phyloP scores from a whole-genome alignment of 495 filamentous ascomycete species.

The Viridothelium virens region DNA sequence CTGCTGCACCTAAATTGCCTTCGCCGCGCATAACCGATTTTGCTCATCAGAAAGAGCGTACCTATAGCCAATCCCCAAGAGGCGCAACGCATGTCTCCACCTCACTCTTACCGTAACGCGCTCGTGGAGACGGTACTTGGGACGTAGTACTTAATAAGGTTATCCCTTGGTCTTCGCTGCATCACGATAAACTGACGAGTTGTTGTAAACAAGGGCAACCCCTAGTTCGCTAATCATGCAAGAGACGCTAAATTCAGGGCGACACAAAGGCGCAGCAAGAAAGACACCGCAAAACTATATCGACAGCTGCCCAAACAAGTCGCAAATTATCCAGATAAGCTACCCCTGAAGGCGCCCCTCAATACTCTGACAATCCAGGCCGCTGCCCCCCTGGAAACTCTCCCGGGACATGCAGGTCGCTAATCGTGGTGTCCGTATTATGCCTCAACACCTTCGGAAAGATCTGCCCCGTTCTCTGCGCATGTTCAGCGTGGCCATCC shows the following conservation, averaged over 20 bases:
- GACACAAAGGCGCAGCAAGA: background rate
- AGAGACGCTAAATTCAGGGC: background rate
- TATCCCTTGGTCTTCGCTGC: too few relatives aligned
- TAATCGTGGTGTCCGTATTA: slow-evolving; percentile 33
- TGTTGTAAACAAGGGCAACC: too few relatives aligned
- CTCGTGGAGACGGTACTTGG: too few relatives aligned
- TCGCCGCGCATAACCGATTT: too few relatives aligned
- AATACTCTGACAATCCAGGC: background rate
- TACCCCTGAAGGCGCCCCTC: background rate
- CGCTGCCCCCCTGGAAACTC: slow-evolving; percentile 24
- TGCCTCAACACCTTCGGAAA: slow-evolving; percentile 31
- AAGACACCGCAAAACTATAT: background rate
- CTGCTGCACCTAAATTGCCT: too few relatives aligned
- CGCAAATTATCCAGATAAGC: background rate
- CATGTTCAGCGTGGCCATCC: slow-evolving; percentile 16
- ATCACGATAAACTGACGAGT: too few relatives aligned
- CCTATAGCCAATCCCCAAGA: too few relatives aligned
- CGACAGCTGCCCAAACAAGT: background rate
- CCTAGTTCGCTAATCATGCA: background rate
- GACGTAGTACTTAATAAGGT: too few relatives aligned
- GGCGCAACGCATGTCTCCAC: too few relatives aligned
- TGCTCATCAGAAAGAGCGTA: too few relatives aligned
- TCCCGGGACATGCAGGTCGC: slow-evolving; percentile 35
- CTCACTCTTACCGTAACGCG: too few relatives aligned
- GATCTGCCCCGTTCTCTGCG: slow-evolving; percentile 22